Evolutionary conservation across 441 rosid genomes (phyloP).

Genomic region (Geranium incanum): DNA sequence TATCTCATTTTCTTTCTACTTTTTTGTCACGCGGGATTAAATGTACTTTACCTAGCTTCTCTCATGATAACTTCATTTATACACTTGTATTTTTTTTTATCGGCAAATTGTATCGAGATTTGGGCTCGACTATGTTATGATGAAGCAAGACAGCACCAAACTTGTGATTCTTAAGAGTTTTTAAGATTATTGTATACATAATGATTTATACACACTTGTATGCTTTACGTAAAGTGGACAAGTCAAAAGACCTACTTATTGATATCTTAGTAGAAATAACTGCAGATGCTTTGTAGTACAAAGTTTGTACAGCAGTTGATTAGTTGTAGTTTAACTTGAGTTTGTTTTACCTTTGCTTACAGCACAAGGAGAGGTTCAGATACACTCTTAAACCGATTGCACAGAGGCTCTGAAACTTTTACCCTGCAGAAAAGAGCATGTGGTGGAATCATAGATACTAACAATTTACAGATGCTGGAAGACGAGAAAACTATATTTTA

Average conservation of each 20-base stretch:
- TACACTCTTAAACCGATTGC: constrained; percentile 37
- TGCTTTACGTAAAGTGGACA: not conserved
- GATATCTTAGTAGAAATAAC: not conserved
- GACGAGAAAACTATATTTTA: constrained; percentile 90
- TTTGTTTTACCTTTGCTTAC: constrained; percentile 22
- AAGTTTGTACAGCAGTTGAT: not conserved
- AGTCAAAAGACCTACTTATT: not conserved
- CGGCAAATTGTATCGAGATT: no score
- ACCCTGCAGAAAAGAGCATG: constrained; percentile 47
- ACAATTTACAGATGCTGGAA: constrained; percentile 68
- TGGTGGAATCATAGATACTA: constrained; percentile 65
- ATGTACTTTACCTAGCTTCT: no score
- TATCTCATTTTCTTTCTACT: not conserved
- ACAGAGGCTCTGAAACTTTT: constrained; percentile 40
- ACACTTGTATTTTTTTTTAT: no score
- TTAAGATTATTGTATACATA: no score
- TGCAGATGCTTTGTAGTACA: not conserved
- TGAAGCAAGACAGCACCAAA: no score
- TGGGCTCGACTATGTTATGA: no score
- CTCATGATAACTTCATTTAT: not conserved
- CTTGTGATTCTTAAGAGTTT: no score
- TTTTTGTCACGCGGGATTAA: not conserved
- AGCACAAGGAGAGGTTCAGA: constrained; percentile 41
- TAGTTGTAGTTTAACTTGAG: constrained; percentile 29
- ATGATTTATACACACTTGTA: no score